Percentiles rank a stretch among this genome's conserved stretches.
Conservation (phyloP, 2,329 filamentous ascomycete genomes). For the Blumeria hordei region DNA sequence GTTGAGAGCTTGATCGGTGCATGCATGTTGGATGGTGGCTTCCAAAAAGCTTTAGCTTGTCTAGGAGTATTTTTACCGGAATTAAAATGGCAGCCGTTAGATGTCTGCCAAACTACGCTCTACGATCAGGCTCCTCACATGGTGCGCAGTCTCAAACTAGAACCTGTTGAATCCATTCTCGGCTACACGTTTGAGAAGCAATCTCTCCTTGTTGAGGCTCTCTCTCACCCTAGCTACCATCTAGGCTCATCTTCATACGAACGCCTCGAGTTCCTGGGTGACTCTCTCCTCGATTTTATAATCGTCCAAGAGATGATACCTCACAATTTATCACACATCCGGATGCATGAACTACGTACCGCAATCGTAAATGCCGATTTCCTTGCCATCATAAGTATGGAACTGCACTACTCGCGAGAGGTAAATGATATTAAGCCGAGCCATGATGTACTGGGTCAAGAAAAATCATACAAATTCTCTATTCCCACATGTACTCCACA, state of each 20-base stretch:
- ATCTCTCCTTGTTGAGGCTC: constrained; percentile 46
- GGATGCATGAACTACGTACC: constrained; percentile 57
- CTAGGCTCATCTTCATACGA: constrained; percentile 29
- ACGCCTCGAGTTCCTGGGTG: constrained; percentile 69
- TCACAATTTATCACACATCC: constrained; percentile 23
- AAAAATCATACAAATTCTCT: not conserved
- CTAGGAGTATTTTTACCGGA: constrained; percentile 42
- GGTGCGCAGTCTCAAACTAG: constrained; percentile 14
- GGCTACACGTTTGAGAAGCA: constrained; percentile 49
- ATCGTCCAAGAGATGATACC: constrained; percentile 34
- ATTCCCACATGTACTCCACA: not conserved
- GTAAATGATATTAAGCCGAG: constrained; percentile 5
- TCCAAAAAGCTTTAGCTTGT: constrained; percentile 35
- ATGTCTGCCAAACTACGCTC: constrained; percentile 20
- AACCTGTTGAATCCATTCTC: constrained; percentile 36
- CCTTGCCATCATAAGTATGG: constrained; percentile 52
- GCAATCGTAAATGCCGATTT: constrained; percentile 62
- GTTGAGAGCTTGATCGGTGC: constrained; percentile 68
- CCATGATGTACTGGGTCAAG: not conserved
- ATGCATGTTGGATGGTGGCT: constrained; percentile 43
- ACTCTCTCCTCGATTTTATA: constrained; percentile 60
- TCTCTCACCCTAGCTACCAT: constrained; percentile 47
- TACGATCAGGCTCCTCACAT: constrained; percentile 17
- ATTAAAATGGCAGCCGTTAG: constrained; percentile 26
- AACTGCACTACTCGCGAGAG: constrained; percentile 20